These are phyloP conservation scores for Racocetra persica DNA, from an alignment of 371 early-diverging fungal genomes.

Conservation along the genomic window DNA sequence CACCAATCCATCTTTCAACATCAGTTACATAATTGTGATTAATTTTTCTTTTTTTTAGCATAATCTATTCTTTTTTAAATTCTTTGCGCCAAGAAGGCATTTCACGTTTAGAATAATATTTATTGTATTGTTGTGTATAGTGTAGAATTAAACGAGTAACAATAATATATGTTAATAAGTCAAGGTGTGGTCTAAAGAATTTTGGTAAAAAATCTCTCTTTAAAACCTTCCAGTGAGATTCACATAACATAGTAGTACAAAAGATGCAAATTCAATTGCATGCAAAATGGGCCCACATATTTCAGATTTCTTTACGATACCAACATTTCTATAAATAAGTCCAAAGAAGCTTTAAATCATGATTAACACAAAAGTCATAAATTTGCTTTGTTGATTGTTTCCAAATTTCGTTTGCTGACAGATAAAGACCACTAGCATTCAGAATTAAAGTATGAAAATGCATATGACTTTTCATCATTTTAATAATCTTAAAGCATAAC, in stretches of 20 bases:
- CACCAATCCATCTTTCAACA: no score
- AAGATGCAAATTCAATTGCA: background rate
- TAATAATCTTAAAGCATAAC: no score
- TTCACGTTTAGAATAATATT: background rate
- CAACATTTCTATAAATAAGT: background rate
- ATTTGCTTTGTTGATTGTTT: background rate
- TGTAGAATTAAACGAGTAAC: background rate
- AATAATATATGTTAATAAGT: no score
- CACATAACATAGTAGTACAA: background rate
- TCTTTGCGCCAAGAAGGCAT: no score
- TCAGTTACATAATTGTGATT: no score
- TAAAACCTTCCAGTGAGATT: background rate
- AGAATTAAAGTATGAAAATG: background rate
- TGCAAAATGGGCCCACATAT: background rate
- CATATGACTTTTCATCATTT: background rate
- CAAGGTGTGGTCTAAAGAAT: no score
- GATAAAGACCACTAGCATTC: background rate
- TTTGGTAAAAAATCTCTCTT: constrained; percentile 3
- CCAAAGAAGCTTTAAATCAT: no score
- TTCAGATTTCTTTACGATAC: background rate
- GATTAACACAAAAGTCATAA: background rate
- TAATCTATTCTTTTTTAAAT: no score
- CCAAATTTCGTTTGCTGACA: background rate
- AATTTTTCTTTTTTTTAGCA: no score
- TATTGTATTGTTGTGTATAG: background rate